Base-by-base conservation (phyloP, 805 yeast species). In the Torulaspora maleeae region DNA sequence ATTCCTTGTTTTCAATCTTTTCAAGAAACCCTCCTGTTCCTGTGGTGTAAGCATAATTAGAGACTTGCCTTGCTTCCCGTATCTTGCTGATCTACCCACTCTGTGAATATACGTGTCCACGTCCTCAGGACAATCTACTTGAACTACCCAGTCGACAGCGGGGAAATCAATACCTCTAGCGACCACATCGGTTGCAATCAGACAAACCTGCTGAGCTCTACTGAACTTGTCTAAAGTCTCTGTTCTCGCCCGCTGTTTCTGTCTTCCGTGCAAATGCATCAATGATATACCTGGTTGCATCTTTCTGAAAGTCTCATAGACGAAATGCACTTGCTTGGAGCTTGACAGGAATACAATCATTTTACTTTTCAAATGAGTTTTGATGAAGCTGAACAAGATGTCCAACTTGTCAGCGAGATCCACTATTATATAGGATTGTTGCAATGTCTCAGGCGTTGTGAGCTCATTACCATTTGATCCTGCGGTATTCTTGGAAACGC, bases 151-250 rank as follows among this genome's bases (percentile, higher is more conserved):
- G 60, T 89, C 95, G 40, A 88, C 86, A 5, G 90, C 86, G 0
- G 96, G 96, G 66, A 89, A 87, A 64, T 88, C 96, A 33, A 88
- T 76, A 13, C 96, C 96, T 62, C 96, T 73, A 1, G 96, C 95
- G 10, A 87, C 95, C 36, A 88, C 83, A 67, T 88, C 96, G 0
- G 96, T 88, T 0, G 95, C 93, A 59, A 88, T 80, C 38, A 88
- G 68, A 68, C 95, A 87, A 12, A 86, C 86, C 43, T 84, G 78
- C 53, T 83, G 85, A 2, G 95, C 82, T 46, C 82, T 78, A 8
- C 88, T 77, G 63, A 87, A 88, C 64, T 85, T 85, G 44, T 74
- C 73, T 1, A 91, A 79, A 6, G 93, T 83, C 57, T 89, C 97
- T 47, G 86, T 73, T 56, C 96, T 74, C 1, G 95, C 82, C n/a